A percentile compares a stretch with the other conserved stretches of the same genome.
phyloP scores from a whole-genome alignment of 169 alveolate species.

The Plasmodium vivax region DNA sequence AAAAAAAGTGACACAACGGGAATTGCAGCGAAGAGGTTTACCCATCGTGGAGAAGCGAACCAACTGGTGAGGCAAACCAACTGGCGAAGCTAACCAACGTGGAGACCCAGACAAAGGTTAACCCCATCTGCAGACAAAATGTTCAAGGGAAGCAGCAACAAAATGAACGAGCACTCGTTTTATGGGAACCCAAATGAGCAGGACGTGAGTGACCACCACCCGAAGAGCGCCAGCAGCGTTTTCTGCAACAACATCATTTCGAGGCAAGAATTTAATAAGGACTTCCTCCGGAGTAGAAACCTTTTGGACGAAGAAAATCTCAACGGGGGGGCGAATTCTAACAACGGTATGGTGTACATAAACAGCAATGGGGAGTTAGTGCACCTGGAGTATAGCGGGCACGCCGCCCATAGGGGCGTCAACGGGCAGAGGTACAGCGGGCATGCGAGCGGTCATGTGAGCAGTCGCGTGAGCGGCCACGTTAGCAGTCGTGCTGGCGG shows the following conservation, averaged over 20 bases:
- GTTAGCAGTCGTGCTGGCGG: background rate
- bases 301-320: background rate
- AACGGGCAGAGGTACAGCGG: background rate
- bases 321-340: background rate
- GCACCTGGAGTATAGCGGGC: background rate
- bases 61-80: too few relatives aligned
- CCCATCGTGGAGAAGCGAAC: background rate
- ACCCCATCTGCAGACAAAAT: background rate
- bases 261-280: constrained; percentile 19
- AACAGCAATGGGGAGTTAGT: background rate
- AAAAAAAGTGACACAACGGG: background rate
- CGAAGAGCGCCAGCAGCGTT: background rate
- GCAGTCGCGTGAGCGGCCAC: background rate
- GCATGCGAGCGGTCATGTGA: background rate
- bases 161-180: background rate
- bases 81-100: too few relatives aligned
- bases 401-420: background rate
- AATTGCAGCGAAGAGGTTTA: background rate
- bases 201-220: background rate
- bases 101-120: background rate
- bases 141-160: background rate
- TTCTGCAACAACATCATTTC: background rate
- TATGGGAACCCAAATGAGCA: background rate
- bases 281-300: background rate
- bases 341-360: background rate